Percentiles rank a stretch among this genome's conserved stretches.
Evolutionary conservation across 805 yeast species (phyloP).

Genomic region (Barnettozyma populi): DNA sequence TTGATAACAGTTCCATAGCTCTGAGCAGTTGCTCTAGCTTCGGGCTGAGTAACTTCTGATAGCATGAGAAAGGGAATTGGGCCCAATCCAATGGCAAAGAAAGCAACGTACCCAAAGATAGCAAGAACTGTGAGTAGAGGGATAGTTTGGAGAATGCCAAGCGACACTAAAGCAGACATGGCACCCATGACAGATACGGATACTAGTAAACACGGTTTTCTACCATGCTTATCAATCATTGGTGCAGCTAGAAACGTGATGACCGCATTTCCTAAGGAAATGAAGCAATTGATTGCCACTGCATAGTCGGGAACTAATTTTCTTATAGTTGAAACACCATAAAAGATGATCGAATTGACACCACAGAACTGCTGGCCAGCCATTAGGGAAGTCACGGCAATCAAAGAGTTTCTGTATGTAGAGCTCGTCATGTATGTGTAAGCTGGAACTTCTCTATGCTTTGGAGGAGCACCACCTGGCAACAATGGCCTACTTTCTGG

Average conservation of each 20-base stretch:
- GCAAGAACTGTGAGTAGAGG: slow-evolving; percentile 53
- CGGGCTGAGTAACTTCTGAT: slow-evolving; percentile 79
- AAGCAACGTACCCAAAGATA: slow-evolving; percentile 67
- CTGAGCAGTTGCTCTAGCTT: slow-evolving; percentile 82
- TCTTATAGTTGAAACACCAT: slow-evolving; percentile 84
- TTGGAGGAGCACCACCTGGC: background rate
- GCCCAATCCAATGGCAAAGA: slow-evolving; percentile 90
- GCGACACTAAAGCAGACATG: slow-evolving; percentile 55
- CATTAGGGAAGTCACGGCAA: slow-evolving; percentile 67
- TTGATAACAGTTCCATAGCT: slow-evolving; percentile 88
- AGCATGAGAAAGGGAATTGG: slow-evolving; percentile 91
- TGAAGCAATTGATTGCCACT: slow-evolving; percentile 63
- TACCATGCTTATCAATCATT: slow-evolving; percentile 68
- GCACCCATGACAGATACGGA: slow-evolving; percentile 69
- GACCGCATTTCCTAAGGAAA: slow-evolving; percentile 68
- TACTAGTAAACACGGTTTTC: slow-evolving; percentile 62
- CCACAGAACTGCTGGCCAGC: slow-evolving; percentile 91
- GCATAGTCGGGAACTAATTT: slow-evolving; percentile 68
- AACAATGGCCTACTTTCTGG: slow-evolving; percentile 5
- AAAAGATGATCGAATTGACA: slow-evolving; percentile 85
- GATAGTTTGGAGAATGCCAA: slow-evolving; percentile 50
- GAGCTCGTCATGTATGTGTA: slow-evolving; percentile 44
- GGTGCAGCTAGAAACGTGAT: slow-evolving; percentile 73
- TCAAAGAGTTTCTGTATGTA: slow-evolving; percentile 50
- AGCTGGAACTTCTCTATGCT: slow-evolving; percentile 22